These are phyloP conservation scores for Yarrowia sp. DNA, from an alignment of 805 yeast genomes.

Conservation along the genomic window DNA sequence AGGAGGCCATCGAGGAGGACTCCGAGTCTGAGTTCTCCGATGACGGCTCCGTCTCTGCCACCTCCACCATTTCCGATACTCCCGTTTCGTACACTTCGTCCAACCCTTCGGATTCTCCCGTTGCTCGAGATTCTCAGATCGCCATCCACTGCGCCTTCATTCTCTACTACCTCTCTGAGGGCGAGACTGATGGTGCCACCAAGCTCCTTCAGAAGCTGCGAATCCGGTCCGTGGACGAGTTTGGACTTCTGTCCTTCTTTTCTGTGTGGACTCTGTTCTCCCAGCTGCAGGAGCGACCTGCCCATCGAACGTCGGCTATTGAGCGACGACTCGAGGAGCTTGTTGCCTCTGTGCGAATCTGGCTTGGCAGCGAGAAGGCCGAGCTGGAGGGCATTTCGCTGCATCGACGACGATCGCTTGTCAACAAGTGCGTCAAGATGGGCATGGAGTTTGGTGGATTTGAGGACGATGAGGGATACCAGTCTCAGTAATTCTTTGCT, in stretches of 20 bases:
- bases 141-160: conserved; percentile 47
- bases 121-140: conserved; percentile 45
- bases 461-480: conserved; percentile 47
- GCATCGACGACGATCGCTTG: conserved; percentile 47
- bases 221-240: conserved; percentile 40
- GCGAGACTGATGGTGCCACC: conserved; percentile 40
- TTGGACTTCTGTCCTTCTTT: conserved; percentile 50
- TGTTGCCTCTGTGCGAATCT: conserved; percentile 46
- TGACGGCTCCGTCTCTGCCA: conserved; percentile 10
- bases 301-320: conserved; percentile 39
- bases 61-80: conserved; percentile 23
- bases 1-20: conserved; percentile 6
- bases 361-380: conserved; percentile 51
- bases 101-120: conserved; percentile 12
- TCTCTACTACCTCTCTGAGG: conserved; percentile 41
- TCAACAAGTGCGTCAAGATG: conserved; percentile 48
- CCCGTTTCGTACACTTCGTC: conserved; percentile 25
- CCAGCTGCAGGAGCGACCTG: conserved; percentile 41
- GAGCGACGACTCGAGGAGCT: conserved; percentile 43
- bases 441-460: conserved; percentile 49
- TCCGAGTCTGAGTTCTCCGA: conserved; percentile 29
- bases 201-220: conserved; percentile 40
- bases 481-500: conserved; percentile 2
- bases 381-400: conserved; percentile 46
- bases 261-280: conserved; percentile 44